These are phyloP conservation scores for Leishmania martiniquensis DNA, from an alignment of 208 protist species.

Conservation along the genomic window DNA sequence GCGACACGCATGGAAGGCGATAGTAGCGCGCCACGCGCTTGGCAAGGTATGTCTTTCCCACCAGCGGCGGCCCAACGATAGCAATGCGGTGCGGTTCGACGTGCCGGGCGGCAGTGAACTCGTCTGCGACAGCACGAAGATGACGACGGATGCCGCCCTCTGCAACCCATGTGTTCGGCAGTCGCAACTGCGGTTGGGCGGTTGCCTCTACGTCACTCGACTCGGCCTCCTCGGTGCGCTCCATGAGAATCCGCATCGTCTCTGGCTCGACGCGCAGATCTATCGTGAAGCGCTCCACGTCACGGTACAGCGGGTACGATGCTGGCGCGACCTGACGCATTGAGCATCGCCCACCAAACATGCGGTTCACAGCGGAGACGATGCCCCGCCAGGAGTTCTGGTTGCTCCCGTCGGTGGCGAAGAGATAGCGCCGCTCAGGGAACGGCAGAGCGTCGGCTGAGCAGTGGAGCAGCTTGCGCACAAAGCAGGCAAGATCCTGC, in stretches of 20 bases:
- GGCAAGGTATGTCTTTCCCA: slow-evolving; percentile 85
- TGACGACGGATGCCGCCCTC: slow-evolving; percentile 77
- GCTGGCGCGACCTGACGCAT: slow-evolving; percentile 53
- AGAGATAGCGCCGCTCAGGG: slow-evolving; percentile 82
- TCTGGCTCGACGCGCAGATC: slow-evolving; percentile 84
- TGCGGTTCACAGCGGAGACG: slow-evolving; percentile 73
- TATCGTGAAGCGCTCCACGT: slow-evolving; percentile 88
- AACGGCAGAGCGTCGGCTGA: slow-evolving; percentile 62
- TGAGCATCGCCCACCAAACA: slow-evolving; percentile 60
- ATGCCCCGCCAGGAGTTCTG: slow-evolving; percentile 68
- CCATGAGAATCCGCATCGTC: slow-evolving; percentile 75
- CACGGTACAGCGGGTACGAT: slow-evolving; percentile 73
- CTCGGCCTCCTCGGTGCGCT: slow-evolving; percentile 48
- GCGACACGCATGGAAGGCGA: slow-evolving; percentile 56
- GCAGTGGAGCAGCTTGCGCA: slow-evolving; percentile 59
- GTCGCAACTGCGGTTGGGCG: background rate
- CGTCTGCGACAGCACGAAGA: slow-evolving; percentile 62
- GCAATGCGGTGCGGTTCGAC: slow-evolving; percentile 84
- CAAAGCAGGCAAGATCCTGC: slow-evolving; percentile 89
- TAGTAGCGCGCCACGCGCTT: slow-evolving; percentile 73
- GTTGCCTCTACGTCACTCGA: slow-evolving; percentile 8
- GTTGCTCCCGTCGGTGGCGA: slow-evolving; percentile 85
- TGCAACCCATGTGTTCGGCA: slow-evolving; percentile 68
- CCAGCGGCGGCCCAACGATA: slow-evolving; percentile 88
- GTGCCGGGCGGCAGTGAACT: slow-evolving; percentile 75